Evolutionary conservation across 148 eudicot species (phyloP).

Genomic region (Rhododendron vialii): DNA sequence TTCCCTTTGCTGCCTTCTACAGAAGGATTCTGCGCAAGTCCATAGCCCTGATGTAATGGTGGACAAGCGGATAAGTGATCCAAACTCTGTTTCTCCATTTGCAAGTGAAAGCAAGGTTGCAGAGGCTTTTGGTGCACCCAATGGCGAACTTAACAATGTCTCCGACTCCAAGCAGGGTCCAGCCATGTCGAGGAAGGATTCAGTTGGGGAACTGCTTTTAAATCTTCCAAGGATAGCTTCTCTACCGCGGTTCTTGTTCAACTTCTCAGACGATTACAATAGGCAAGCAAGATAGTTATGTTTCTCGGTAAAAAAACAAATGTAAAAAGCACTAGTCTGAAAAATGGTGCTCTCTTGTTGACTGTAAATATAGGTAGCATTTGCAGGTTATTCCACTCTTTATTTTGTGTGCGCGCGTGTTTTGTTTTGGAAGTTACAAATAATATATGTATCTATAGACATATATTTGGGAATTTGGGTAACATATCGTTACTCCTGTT

Average conservation of each 20-base stretch:
- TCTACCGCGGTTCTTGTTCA: conserved; percentile 67
- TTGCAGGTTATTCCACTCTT: neutral
- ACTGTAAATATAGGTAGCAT: conserved; percentile 14
- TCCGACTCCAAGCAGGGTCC: conserved; percentile 26
- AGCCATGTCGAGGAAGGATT: conserved; percentile 66
- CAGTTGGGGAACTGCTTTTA: conserved; percentile 75
- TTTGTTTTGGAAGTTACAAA: neutral
- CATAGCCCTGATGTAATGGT: conserved; percentile 14
- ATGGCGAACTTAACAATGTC: conserved; percentile 16
- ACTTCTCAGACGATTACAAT: conserved; percentile 45
- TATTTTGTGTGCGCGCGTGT: neutral
- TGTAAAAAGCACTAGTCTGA: neutral
- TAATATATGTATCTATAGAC: no score
- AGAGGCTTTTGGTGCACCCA: neutral
- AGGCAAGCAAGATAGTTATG: conserved; percentile 21
- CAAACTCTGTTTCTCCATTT: neutral
- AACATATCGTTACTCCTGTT: neutral
- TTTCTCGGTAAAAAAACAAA: neutral
- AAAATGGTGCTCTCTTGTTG: neutral
- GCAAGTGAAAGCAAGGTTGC: conserved; percentile 6
- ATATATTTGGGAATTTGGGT: no score
- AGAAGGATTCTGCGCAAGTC: conserved; percentile 43
- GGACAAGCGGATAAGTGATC: conserved; percentile 15
- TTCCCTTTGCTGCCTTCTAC: conserved; percentile 92
- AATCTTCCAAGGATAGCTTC: conserved; percentile 91